Evolutionary conservation across 306 rosid genomes (phyloP), one percentile per base, ranked within the genome.

Genomic region (Quercus suber): DNA sequence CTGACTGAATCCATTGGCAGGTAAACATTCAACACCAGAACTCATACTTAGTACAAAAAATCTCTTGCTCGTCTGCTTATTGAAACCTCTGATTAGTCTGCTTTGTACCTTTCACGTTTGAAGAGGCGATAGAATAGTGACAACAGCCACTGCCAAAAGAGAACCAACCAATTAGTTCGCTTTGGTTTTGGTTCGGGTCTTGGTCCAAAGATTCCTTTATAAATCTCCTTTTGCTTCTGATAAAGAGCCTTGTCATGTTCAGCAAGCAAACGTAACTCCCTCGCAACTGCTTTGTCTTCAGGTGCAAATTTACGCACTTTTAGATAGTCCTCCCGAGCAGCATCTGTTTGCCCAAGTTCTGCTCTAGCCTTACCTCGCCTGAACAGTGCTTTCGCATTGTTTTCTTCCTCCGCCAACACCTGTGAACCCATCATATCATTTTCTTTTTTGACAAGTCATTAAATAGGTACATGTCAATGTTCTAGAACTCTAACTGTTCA

Each of bases 151-250:
- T 88, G 92, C 97, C 97, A 91, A 31, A 88, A 53, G 67, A 87
- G 59, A 52, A 87, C 68, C 65, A 89, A 76, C 88, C 80, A 85
- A 71, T 84, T 87, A 33, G 76, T 80, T 74, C 2, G 75, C 92
- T 86, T 76, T 7, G 94, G 94, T 77, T 87, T 89, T 12, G 92
- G 86, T 73, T 90, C 82, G 0, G 92, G 96, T 20, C 93, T 87
- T 61, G 97, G 93, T 77, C 97, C 97, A 76, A 95, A 92, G 63
- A 95, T 89, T 51, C 99, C 99, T 84, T 90, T 95, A 71, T 95
- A 92, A 71, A 95, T 86, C 89, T 92, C 98, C 81, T 89, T 95
- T 75, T 92, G 99, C 93, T 92, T 95, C 86, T 91, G 93, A 79
- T 95, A 89, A 79, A 92, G 64, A 79, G 90, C 94, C 87, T 89